phyloP scores from a whole-genome alignment of 2,329 filamentous ascomycete species.

The Diaporthe caulivora region DNA sequence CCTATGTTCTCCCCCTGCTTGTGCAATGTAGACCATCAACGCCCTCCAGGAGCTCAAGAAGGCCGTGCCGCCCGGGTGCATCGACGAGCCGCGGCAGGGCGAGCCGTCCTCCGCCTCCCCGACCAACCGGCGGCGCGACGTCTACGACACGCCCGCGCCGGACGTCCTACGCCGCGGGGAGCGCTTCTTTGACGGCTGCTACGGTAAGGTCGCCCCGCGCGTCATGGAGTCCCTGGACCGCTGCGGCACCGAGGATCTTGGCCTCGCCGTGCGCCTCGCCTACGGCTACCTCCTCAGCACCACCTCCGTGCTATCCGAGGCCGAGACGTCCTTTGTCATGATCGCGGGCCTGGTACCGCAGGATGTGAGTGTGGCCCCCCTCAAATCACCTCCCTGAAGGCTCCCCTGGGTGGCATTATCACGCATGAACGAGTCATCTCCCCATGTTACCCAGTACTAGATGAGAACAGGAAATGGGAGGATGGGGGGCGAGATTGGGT shows the following conservation, averaged over 20 bases:
- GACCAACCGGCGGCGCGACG: conserved; percentile 53
- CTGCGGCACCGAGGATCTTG: conserved; percentile 63
- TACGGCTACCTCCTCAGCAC: conserved; percentile 64
- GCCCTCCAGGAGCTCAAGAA: conserved; percentile 58
- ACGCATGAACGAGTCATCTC: neutral
- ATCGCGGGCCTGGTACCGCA: conserved; percentile 64
- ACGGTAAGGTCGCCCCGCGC: conserved; percentile 61
- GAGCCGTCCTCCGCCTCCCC: conserved; percentile 49
- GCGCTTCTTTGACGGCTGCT: conserved; percentile 60
- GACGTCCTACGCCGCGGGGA: conserved; percentile 58
- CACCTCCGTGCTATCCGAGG: conserved; percentile 55
- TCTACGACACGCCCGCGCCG: conserved; percentile 51
- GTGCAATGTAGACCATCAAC: conserved; percentile 56
- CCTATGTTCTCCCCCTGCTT: conserved; percentile 19
- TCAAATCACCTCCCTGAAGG: neutral
- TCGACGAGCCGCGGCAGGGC: conserved; percentile 51
- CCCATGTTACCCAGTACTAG: neutral
- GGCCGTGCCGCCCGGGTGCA: conserved; percentile 55
- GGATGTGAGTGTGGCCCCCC: conserved; percentile 53
- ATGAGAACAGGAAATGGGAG: neutral
- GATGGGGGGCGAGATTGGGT: neutral
- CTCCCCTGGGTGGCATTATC: neutral
- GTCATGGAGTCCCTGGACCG: conserved; percentile 62
- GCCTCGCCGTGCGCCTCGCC: conserved; percentile 59
- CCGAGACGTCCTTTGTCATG: conserved; percentile 64